phyloP scores from a whole-genome alignment of 495 filamentous ascomycete genomes.

The Xanthoparmelia taractica region DNA sequence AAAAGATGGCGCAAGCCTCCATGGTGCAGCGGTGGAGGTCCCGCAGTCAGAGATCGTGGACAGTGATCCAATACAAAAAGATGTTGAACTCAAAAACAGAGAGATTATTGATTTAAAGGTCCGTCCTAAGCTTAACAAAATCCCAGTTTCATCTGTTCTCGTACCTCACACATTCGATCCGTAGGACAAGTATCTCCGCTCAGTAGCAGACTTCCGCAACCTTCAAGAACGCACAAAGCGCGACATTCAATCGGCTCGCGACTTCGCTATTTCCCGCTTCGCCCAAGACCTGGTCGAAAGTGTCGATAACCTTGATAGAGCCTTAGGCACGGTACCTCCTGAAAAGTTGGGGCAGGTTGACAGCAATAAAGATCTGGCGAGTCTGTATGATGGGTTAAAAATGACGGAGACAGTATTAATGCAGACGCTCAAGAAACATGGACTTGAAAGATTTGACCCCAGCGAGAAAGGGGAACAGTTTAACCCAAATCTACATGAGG shows the following conservation, averaged over 20 bases:
- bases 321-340: conserved; percentile 66
- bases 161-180: conserved; percentile 4
- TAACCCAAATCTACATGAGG: conserved; percentile 93
- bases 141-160: conserved; percentile 13
- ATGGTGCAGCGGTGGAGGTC: conserved; percentile 22
- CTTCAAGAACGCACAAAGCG: conserved; percentile 90
- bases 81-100: conserved; percentile 76
- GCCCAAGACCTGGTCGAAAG: conserved; percentile 87
- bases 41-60: conserved; percentile 27
- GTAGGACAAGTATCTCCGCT: conserved; percentile 88
- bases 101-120: conserved; percentile 87
- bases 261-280: conserved; percentile 93
- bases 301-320: conserved; percentile 95
- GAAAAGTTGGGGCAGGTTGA: conserved; percentile 48
- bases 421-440: conserved; percentile 85
- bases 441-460: conserved; percentile 82
- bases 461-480: conserved; percentile 61
- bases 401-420: conserved; percentile 92
- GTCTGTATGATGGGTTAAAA: conserved; percentile 78
- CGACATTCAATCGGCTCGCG: conserved; percentile 74
- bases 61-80: conserved; percentile 46
- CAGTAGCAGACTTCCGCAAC: conserved; percentile 93
- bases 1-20: conserved; percentile 30
- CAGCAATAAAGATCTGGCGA: conserved; percentile 50
- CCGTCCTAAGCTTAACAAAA: conserved; percentile 20